Base-by-base conservation (phyloP, 1,139 yeast species). In the Blastobotrys indianensis region DNA sequence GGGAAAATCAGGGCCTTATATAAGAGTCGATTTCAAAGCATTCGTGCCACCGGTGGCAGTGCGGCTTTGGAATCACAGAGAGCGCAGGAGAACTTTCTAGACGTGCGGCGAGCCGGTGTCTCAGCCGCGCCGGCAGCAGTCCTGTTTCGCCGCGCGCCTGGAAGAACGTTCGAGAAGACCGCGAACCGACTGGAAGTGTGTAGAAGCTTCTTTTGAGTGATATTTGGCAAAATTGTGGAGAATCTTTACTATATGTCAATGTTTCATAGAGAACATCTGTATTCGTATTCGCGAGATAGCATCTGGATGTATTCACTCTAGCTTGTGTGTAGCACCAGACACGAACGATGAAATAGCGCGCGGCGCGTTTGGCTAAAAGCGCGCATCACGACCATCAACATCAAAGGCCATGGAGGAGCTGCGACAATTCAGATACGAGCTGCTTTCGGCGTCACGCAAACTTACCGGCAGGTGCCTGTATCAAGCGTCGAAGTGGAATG, bases 401-500 rank as follows among this genome's bases (percentile, higher is more conserved):
- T 4, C 31, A 29, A 29, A 29, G 11, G n/a, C n/a, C 31, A 37
- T 11, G 17, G 32, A 15, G 2, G 51, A 49, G 7, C 37, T 48
- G 46, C 37, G 37, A 29, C 42, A 64, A 46, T 58, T 72, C 8
- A 59, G 64, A 15, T 39, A 51, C 10, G 66, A 65, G 23, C 59
- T 76, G 30, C 57, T 72, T 15, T 62, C 62, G 37, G 69, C 79
- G 2, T 63, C 73, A 1, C 52, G 55, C 12, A 62, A 66, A 11
- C 59, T 78, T 17, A 60, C 72, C 1, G 69, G 67, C 32, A 66
- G 84, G 52, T 76, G 82, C 53, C 67, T 85, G 11, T 74, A 73
- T 57, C 83, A 82, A 48, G 79, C 87, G 0, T 75, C 92, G 6
- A 86, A 85, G 69, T 86, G 95, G 95, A 73, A 72, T 1, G 82